These are phyloP conservation scores for Xylaria sp. DNA, from an alignment of 2,329 filamentous ascomycete species.

Conservation along the genomic window DNA sequence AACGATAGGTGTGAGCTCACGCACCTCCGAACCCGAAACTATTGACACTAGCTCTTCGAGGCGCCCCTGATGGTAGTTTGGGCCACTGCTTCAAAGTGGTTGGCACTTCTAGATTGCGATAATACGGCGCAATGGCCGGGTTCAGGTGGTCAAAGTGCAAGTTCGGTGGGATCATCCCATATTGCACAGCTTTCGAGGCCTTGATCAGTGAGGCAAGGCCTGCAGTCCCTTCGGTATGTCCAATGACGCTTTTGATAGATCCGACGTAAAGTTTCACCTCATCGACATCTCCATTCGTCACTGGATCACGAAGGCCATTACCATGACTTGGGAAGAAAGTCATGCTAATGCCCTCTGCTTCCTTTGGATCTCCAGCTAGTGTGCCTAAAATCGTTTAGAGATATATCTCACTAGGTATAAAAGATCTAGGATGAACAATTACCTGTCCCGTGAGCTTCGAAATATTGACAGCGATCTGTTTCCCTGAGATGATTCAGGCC, in stretches of 20 bases:
- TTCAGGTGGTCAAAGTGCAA: slow-evolving; percentile 8
- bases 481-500: slow-evolving; percentile 35
- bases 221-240: slow-evolving; percentile 46
- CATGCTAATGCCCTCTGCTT: slow-evolving; percentile 38
- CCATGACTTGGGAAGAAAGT: slow-evolving; percentile 28
- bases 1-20: not conserved
- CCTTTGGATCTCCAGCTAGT: slow-evolving; percentile 41
- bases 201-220: slow-evolving; percentile 48
- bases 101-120: slow-evolving; percentile 38
- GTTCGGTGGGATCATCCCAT: slow-evolving; percentile 27
- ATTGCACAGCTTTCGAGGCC: slow-evolving; percentile 38
- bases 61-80: slow-evolving; percentile 10
- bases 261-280: slow-evolving; percentile 36
- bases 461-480: slow-evolving; percentile 36
- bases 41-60: slow-evolving; percentile 39
- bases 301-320: no score
- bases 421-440: not conserved
- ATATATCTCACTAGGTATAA: not conserved
- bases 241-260: slow-evolving; percentile 37
- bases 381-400: slow-evolving; percentile 28
- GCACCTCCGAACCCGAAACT: slow-evolving; percentile 32
- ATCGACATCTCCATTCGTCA: not conserved
- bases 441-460: slow-evolving; percentile 45
- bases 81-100: slow-evolving; percentile 22
- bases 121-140: slow-evolving; percentile 13